phyloP scores from a whole-genome alignment of 495 filamentous ascomycete genomes.

The Viridothelium virens region DNA sequence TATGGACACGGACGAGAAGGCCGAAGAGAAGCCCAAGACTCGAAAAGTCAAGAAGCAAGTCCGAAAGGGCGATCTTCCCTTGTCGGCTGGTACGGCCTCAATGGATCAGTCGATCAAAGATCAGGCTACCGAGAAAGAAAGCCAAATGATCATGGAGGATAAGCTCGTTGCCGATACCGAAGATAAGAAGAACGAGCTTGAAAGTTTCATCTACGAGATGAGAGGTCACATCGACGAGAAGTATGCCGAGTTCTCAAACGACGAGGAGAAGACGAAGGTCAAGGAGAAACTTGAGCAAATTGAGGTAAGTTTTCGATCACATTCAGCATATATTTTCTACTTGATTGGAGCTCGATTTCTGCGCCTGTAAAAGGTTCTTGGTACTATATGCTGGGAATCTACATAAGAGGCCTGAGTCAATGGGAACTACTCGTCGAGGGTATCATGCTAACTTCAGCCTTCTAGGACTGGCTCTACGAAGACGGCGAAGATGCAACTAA shows the following conservation, averaged over 20 bases:
- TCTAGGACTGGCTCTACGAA: slow-evolving; percentile 95
- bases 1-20: slow-evolving; percentile 72
- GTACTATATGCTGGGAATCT: too few species aligned
- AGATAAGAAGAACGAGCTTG: slow-evolving; percentile 99
- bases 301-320: slow-evolving; percentile 57
- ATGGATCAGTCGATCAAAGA: slow-evolving; percentile 63
- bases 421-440: not conserved
- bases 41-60: slow-evolving; percentile 99
- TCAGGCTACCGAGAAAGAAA: slow-evolving; percentile 66
- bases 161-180: slow-evolving; percentile 98
- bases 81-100: slow-evolving; percentile 72
- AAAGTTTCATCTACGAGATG: slow-evolving; percentile 92
- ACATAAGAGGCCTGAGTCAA: not conserved
- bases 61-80: slow-evolving; percentile 91
- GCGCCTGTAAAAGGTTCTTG: not conserved
- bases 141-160: slow-evolving; percentile 91
- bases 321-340: not conserved
- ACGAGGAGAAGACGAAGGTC: slow-evolving; percentile 86
- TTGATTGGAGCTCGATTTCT: not conserved
- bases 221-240: slow-evolving; percentile 88
- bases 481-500: slow-evolving; percentile 95
- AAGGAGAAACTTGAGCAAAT: slow-evolving; percentile 66
- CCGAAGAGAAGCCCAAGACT: slow-evolving; percentile 75
- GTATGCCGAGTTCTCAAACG: slow-evolving; percentile 78
- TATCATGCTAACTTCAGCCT: slow-evolving; percentile 3